These are phyloP conservation scores for Sporopachydermia lactativora DNA, from an alignment of 805 yeast genomes.

Conservation along the genomic window DNA sequence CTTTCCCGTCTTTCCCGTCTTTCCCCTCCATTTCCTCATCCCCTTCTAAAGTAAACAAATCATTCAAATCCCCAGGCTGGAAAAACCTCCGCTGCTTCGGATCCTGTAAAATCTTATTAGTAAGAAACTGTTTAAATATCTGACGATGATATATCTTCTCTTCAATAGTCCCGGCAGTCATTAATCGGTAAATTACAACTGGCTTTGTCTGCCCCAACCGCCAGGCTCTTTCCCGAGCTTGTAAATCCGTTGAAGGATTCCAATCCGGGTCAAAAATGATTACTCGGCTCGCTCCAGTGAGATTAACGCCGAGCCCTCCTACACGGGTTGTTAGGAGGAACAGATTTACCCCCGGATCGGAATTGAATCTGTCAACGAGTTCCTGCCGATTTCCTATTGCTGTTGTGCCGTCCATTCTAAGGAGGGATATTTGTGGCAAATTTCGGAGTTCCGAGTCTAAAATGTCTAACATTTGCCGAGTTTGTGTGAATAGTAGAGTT, in stretches of 20 bases:
- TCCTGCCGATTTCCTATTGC: constrained; percentile 62
- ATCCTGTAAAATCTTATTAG: constrained; percentile 87
- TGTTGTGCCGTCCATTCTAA: constrained; percentile 93
- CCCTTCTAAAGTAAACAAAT: constrained; percentile 75
- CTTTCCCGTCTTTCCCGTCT: constrained; percentile 29
- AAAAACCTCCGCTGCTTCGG: constrained; percentile 91
- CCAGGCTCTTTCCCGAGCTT: constrained; percentile 97
- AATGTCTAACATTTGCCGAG: constrained; percentile 87
- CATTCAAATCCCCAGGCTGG: constrained; percentile 84
- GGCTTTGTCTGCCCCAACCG: constrained; percentile 88
- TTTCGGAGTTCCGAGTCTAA: constrained; percentile 49
- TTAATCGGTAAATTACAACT: constrained; percentile 77
- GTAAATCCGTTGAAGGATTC: constrained; percentile 97
- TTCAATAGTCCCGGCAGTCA: constrained; percentile 92
- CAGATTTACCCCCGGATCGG: constrained; percentile 38
- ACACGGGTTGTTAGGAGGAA: constrained; percentile 87
- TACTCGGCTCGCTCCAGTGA: constrained; percentile 91
- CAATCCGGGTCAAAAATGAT: constrained; percentile 95
- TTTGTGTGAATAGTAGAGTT: constrained; percentile 79
- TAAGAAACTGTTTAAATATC: constrained; percentile 85
- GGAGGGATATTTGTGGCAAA: constrained; percentile 31
- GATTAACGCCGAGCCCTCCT: constrained; percentile 89
- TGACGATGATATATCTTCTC: constrained; percentile 96
- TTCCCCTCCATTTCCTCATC: constrained; percentile 43
- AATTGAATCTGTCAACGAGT: constrained; percentile 72